Evolutionary conservation across 2,329 filamentous ascomycete genomes (phyloP), one percentile per base, ranked within the genome.

Genomic region (Talaromyces sp.): DNA sequence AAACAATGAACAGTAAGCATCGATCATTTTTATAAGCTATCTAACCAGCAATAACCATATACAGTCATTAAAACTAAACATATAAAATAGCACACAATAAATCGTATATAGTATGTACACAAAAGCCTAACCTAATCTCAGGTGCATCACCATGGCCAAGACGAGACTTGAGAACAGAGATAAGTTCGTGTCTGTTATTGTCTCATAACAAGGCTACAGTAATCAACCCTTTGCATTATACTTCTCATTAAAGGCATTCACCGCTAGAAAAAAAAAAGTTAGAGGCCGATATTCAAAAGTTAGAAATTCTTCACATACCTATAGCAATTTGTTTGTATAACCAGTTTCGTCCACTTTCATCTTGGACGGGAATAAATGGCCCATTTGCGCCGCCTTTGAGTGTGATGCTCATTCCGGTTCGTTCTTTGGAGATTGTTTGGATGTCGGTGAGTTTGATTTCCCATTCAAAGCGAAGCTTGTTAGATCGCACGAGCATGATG

Each of bases 361-460:
- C 92, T n/a, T 87, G 88, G 6, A 98, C 90, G 0, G 95, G 95
- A 7, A 99, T 88, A 71, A 98, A 99, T 2, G 95, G 95, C 0
- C 95, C 95, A 72, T 96, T 96, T 2, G 89, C 91, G 3, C 93
- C 93, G 11, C 93, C 93, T 67, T 96, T 90, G 66, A 98, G 79
- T 54, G 90, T 88, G 64, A 99, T 85, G 67, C 91, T 93, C 77
- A 99, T 87, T 0, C 95, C 96, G 0, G 95, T 99, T 58, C 95
- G 83, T 81, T 99, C 96, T 80, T 98, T 99, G 53, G 89, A 90
- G 66, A 99, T 98, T 0, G 93, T 98, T 81, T 98, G 93, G 22
- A 99, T 87, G 73, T 99, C 95, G 72, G 95, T 97, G 66, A 99
- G 82, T 28, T 92, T 90, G 11, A 98, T 92, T 71, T 99, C 95